A percentile compares a stretch with the other conserved stretches of the same genome.
phyloP scores from a whole-genome alignment of 1,284 basidiomycete species.

The Phaffia rhodozyma region DNA sequence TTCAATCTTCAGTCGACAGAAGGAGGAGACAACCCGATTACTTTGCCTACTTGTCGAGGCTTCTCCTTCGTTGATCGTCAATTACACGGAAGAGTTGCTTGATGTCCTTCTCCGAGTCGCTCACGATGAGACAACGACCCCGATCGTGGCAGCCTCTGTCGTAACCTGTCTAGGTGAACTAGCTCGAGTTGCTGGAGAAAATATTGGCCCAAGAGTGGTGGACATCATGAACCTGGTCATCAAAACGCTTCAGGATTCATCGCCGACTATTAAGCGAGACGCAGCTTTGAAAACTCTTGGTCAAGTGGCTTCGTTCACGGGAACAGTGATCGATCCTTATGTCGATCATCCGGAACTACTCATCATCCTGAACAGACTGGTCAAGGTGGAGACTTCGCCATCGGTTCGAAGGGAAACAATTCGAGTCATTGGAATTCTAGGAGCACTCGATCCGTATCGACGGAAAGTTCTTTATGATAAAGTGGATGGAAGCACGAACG shows the following conservation, averaged over 20 bases:
- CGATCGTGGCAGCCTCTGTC: conserved; percentile 83
- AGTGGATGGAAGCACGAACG: conserved; percentile 51
- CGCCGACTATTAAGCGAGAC: conserved; percentile 62
- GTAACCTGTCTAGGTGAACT: conserved; percentile 92
- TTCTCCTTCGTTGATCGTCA: conserved; percentile 87
- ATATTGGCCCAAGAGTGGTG: conserved; percentile 68
- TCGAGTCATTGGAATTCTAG: conserved; percentile 88
- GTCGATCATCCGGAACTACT: conserved; percentile 83
- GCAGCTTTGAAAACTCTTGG: conserved; percentile 89
- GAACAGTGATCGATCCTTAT: conserved; percentile 84
- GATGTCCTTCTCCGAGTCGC: conserved; percentile 63
- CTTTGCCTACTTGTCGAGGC: conserved; percentile 78
- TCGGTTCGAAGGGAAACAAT: conserved; percentile 75
- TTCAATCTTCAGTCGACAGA: conserved; percentile 45
- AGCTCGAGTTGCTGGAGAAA: conserved; percentile 85
- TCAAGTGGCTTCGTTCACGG: conserved; percentile 89
- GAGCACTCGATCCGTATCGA: conserved; percentile 93
- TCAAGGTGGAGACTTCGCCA: conserved; percentile 68
- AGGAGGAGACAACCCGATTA: conserved; percentile 81
- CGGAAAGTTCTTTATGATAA: conserved; percentile 58
- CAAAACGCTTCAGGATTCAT: conserved; percentile 70
- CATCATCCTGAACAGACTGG: conserved; percentile 72
- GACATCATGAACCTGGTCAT: conserved; percentile 85
- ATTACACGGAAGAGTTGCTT: conserved; percentile 93
- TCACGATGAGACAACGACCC: conserved; percentile 72